Evolutionary conservation across 2,329 filamentous ascomycete species (phyloP).

Genomic region (Talaromyces sp.): DNA sequence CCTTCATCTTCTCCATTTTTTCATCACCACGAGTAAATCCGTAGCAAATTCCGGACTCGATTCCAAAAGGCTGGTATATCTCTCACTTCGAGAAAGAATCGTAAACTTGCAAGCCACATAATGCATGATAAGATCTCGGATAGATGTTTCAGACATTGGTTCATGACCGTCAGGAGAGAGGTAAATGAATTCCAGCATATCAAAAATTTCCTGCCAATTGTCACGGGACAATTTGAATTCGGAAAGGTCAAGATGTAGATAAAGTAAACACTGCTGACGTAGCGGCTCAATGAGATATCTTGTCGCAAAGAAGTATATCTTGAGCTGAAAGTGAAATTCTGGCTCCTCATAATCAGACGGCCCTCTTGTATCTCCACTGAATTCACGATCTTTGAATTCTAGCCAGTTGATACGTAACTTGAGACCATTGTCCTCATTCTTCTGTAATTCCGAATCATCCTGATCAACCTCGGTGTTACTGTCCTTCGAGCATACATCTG

Average conservation of each 20-base stretch:
- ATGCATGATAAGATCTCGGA: not conserved
- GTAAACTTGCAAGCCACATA: not conserved
- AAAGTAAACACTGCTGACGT: not conserved
- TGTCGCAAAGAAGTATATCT: slow-evolving; percentile 22
- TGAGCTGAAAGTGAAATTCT: not conserved
- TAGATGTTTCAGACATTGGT: not conserved
- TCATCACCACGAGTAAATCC: not conserved
- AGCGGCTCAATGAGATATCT: slow-evolving; percentile 17
- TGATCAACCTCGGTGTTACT: too few relatives aligned
- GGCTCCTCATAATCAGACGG: too few relatives aligned
- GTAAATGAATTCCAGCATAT: too few relatives aligned
- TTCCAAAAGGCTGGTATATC: not conserved
- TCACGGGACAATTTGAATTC: not conserved
- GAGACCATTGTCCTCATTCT: too few relatives aligned
- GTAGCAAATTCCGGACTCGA: not conserved
- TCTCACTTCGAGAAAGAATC: not conserved
- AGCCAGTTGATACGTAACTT: too few relatives aligned
- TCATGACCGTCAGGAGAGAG: too few relatives aligned
- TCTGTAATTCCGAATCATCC: too few relatives aligned
- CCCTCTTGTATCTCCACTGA: too few relatives aligned
- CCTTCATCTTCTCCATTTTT: not conserved
- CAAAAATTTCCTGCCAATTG: not conserved
- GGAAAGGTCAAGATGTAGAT: not conserved
- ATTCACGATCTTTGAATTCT: not conserved
- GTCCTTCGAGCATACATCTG: too few relatives aligned